phyloP scores from a whole-genome alignment of 177 flowering plant species.

The Vitis hybrid region DNA sequence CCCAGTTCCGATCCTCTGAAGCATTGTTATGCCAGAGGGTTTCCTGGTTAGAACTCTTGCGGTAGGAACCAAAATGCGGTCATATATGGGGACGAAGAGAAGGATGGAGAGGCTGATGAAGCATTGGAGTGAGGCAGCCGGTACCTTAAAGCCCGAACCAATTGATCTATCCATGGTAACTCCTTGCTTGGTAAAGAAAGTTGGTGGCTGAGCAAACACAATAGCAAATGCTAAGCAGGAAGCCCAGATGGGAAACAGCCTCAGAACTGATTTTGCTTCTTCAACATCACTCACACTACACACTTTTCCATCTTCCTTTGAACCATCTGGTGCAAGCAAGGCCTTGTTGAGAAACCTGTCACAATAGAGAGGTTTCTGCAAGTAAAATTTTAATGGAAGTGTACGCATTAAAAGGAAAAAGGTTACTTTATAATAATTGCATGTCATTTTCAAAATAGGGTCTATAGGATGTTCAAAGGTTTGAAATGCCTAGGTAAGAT shows the following conservation, averaged over 20 bases:
- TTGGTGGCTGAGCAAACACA: conserved; percentile 15
- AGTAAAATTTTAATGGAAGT: too few relatives aligned
- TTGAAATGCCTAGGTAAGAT: too few relatives aligned
- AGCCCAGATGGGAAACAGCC: conserved; percentile 10
- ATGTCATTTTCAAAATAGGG: too few relatives aligned
- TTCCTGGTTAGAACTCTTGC: too few relatives aligned
- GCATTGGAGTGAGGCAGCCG: not conserved
- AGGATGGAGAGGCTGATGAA: conserved; percentile 5
- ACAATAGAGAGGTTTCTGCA: too few relatives aligned
- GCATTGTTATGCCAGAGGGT: too few relatives aligned
- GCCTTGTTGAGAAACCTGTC: not conserved
- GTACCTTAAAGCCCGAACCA: not conserved
- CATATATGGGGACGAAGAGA: not conserved
- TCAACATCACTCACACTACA: conserved; percentile 11
- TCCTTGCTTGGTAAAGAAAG: conserved; percentile 26
- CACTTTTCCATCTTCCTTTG: conserved; percentile 4
- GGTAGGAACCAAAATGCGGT: too few relatives aligned
- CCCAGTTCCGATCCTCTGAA: too few relatives aligned
- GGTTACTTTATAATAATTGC: too few relatives aligned
- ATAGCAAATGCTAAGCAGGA: conserved; percentile 12
- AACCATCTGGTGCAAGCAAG: too few relatives aligned
- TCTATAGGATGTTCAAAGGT: too few relatives aligned
- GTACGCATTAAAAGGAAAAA: too few relatives aligned
- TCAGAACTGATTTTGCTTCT: conserved; percentile 2
- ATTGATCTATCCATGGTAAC: conserved; percentile 20